Evolutionary conservation across 2,329 filamentous ascomycete species (phyloP), one percentile per base, ranked within the genome.

Genomic region (Aspergillus pseudotamarii): DNA sequence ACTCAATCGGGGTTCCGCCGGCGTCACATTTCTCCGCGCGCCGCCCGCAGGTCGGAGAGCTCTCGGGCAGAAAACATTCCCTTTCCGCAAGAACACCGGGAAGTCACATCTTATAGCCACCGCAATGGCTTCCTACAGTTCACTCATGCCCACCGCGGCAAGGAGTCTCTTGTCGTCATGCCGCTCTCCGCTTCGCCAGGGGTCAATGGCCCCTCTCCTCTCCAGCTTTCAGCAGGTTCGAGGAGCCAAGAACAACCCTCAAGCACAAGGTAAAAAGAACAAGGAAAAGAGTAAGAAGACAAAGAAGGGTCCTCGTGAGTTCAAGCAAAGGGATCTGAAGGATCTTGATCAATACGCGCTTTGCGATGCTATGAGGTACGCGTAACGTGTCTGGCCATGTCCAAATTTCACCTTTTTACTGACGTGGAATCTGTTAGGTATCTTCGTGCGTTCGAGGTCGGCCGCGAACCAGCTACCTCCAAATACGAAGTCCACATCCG

Each of bases 401-500:
- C 67, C 56, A 68, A 62, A 34, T 1, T 4, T 11, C 16, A 21
- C 65, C 51, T 45, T 55, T 30, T 50, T 34, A 41, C 34, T 67
- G 45, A 65, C 54, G 61, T 58, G 69, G 60, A 32, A 69, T 57
- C n/a, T 51, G 32, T 16, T 43, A 97, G 93, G 76, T 95, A 97
- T 76, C 88, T 99, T 68, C 92, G 93, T 73, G 94, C 95, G 55
- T 89, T 91, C 73, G 95, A 99, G 86, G 94, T 97, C 71, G 94
- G 95, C 73, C 88, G 88, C 59, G 86, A 89, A 56, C 90, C 92
- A 3, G 84, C 85, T 3, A 83, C 84, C 12, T 84, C 89, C 69
- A 98, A 97, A 78, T 99, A 99, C 82, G 95, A 98, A 77, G 73
- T 98, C 57, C 86, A 92, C 72, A 82, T 99, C 71, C 93, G 91